These are phyloP conservation scores for Dianthus caryophyllus DNA, from an alignment of 148 eudicot genomes.

Conservation along the genomic window DNA sequence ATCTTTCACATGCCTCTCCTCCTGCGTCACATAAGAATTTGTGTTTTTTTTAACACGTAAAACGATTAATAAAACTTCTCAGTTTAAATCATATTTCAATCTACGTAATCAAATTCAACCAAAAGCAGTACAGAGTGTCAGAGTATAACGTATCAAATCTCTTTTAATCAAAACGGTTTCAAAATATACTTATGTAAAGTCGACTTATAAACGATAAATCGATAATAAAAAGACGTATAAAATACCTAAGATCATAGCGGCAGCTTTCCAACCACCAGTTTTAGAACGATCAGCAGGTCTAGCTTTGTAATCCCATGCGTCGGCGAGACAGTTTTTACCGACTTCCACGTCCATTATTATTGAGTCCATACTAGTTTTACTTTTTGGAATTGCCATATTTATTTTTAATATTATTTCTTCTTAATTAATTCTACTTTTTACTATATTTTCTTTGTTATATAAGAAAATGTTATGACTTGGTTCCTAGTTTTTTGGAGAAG, in stretches of 20 bases:
- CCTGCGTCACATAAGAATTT: too few species aligned
- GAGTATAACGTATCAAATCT: not conserved
- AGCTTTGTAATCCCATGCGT: slow-evolving; percentile 67
- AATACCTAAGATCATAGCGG: slow-evolving; percentile 68
- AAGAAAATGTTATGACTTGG: not conserved
- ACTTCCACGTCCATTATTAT: slow-evolving; percentile 22
- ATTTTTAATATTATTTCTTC: not conserved
- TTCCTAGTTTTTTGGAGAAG: slow-evolving; percentile 20
- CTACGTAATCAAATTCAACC: too few species aligned
- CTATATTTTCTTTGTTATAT: not conserved
- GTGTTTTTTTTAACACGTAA: too few species aligned
- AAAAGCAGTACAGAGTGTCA: too few species aligned
- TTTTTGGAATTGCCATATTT: slow-evolving; percentile 22
- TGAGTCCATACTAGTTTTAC: not conserved
- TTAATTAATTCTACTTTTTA: not conserved
- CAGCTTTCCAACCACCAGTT: slow-evolving; percentile 77
- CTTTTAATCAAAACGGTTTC: too few species aligned
- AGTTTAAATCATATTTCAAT: too few species aligned
- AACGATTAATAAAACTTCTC: too few species aligned
- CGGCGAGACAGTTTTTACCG: slow-evolving; percentile 19
- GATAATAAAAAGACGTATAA: not conserved
- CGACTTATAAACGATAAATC: too few species aligned
- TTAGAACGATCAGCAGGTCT: slow-evolving; percentile 45
- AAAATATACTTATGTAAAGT: too few species aligned
- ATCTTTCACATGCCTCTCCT: slow-evolving; percentile 71